These are phyloP conservation scores for Fusarium sp. DNA, from an alignment of 2,329 filamentous ascomycete species.

Conservation along the genomic window DNA sequence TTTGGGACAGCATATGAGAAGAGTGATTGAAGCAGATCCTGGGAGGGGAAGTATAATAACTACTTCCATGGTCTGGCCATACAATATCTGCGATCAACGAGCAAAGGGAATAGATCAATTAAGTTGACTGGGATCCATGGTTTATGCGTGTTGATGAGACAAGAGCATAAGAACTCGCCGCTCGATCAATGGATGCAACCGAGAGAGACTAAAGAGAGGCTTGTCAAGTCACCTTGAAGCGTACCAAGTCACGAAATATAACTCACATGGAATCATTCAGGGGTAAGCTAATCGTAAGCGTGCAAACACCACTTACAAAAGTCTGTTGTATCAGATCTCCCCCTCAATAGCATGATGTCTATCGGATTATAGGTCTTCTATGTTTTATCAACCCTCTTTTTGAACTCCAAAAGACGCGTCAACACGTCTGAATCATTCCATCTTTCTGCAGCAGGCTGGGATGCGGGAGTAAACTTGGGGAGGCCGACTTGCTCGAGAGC, in stretches of 20 bases:
- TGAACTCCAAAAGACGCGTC: not conserved
- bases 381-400: not conserved
- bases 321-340: no score
- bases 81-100: not conserved
- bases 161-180: no score
- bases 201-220: no score
- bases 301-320: no score
- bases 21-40: not conserved
- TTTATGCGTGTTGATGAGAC: no score
- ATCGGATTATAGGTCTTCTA: not conserved
- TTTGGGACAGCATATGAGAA: constrained; percentile 18
- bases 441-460: not conserved
- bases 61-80: not conserved
- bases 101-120: no score
- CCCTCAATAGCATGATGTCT: not conserved
- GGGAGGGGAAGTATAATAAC: not conserved
- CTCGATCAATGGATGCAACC: no score
- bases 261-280: no score
- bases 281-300: no score
- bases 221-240: no score
- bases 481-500: not conserved
- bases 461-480: not conserved
- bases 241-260: no score
- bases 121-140: no score
- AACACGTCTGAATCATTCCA: not conserved